phyloP scores from a whole-genome alignment of 345 rosid species.

The Salix udensis region DNA sequence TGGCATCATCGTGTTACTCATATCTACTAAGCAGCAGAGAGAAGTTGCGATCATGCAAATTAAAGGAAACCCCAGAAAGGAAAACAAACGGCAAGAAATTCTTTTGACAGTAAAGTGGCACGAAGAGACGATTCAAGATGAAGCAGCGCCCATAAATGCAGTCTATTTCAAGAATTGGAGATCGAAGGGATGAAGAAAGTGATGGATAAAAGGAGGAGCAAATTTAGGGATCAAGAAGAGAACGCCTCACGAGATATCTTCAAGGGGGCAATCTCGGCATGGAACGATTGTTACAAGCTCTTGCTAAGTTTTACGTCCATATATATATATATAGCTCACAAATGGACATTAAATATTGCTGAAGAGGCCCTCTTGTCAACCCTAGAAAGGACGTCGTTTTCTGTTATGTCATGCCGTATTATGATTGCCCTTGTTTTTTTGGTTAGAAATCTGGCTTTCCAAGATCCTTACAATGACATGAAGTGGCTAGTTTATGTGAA shows the following conservation, averaged over 20 bases:
- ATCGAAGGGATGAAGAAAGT: background rate
- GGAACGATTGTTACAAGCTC: background rate
- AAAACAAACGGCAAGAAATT: background rate
- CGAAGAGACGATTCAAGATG: background rate
- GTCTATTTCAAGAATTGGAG: background rate
- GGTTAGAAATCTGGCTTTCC: background rate
- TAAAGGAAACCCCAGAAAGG: background rate
- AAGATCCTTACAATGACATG: conserved; percentile 5
- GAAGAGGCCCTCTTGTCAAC: conserved; percentile 14
- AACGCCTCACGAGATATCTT: background rate
- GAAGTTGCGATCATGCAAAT: background rate
- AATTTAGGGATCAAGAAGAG: background rate
- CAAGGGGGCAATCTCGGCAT: background rate
- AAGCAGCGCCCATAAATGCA: background rate
- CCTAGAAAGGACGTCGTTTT: conserved; percentile 4
- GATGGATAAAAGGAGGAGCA: background rate
- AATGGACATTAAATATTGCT: background rate
- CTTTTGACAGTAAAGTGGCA: background rate
- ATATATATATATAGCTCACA: conserved; percentile 7
- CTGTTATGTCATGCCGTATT: background rate
- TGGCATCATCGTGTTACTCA: conserved; percentile 29
- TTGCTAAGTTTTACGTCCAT: background rate
- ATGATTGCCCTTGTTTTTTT: background rate
- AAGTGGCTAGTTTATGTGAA: conserved; percentile 17
- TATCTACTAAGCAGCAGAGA: conserved; percentile 1